Base-by-base conservation (phyloP, 192 early-diverging fungal genomes). In the Funneliformis geosporum region DNA sequence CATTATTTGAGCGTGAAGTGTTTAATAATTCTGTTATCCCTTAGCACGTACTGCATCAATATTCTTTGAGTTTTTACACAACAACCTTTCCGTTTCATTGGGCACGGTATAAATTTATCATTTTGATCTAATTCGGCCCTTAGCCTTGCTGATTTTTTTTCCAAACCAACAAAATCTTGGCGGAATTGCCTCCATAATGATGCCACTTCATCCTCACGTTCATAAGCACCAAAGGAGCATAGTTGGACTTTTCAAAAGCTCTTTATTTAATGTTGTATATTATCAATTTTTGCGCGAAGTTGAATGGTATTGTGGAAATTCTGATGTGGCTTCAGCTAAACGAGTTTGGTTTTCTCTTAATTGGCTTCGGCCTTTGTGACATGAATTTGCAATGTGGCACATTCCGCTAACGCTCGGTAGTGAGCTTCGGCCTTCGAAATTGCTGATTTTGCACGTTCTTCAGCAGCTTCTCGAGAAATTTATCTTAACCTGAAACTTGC, bases 341-440 rank as follows among this genome's bases (percentile, higher is more conserved):
- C 81, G 78, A 9, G 84, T 50, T 14, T 79, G 80, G 21, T 79
- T 80, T 39, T 87, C 83, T 2, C 89, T 60, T 8, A 85, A 60
- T 50, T 80, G 80, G 83, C 73, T 77, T 90, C 89, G 0, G 87
- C 87, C 4, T 69, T 28, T 1, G 83, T 82, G 0, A 84, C 81
- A 27, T 85, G 82, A 43, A 80, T 79, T 72, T 88, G 86, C 38
- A 88, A 23, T 4, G 67, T 79, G 0, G 83, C 81, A 3, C 88
- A 59, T 55, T 90, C 87, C 5, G 82, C 79, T 38, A 90, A 66
- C 0, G 85, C 84, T 14, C 84, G 68, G 0, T 84, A 83, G 10
- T 90, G 89, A 5, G 89, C 86, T 60, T 90, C 86, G 4, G 89
- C 87, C 59, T 83, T 76, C 33, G 81, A 65, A 5, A 84, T 84